Conservation (phyloP, 257 asterid genomes). For the Primulina eburnea region DNA sequence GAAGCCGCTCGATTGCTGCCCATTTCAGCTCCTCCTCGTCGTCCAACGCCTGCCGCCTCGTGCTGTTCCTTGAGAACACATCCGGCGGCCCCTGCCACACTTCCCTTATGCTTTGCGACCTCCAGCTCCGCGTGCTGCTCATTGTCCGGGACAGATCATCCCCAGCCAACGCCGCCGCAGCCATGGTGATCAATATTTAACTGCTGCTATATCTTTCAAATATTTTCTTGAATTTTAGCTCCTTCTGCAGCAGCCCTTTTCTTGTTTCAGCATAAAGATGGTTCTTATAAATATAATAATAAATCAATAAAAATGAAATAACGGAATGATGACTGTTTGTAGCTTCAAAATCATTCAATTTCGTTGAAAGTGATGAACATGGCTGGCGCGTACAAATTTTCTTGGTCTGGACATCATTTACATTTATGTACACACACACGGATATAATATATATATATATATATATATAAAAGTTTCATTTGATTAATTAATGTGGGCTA, state of each 20-base stretch:
- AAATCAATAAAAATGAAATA: slow-evolving; percentile 16
- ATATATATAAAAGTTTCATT: background rate
- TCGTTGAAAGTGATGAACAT: slow-evolving; percentile 1
- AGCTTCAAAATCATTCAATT: slow-evolving; percentile 8
- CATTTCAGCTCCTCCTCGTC: slow-evolving; percentile 82
- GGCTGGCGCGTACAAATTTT: slow-evolving; percentile 2
- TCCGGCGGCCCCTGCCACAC: slow-evolving; percentile 65
- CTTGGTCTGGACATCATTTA: background rate
- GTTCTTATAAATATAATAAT: background rate
- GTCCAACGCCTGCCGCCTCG: slow-evolving; percentile 50
- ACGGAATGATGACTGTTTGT: slow-evolving; percentile 14
- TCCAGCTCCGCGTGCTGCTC: slow-evolving; percentile 56
- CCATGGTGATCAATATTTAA: slow-evolving; percentile 5
- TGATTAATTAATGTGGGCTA: too few relatives aligned
- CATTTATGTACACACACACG: background rate
- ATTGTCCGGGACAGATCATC: slow-evolving; percentile 49
- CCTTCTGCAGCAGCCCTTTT: background rate
- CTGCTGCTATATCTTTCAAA: too few relatives aligned
- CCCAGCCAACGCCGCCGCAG: slow-evolving; percentile 50
- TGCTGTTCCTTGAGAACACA: slow-evolving; percentile 57
- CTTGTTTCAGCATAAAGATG: background rate
- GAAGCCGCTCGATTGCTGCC: slow-evolving; percentile 91
- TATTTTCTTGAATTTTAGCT: background rate
- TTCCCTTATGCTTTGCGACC: slow-evolving; percentile 64
- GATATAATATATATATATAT: too few relatives aligned